phyloP scores from a whole-genome alignment of 345 rosid species.

The Chamaenerion angustifolium region DNA sequence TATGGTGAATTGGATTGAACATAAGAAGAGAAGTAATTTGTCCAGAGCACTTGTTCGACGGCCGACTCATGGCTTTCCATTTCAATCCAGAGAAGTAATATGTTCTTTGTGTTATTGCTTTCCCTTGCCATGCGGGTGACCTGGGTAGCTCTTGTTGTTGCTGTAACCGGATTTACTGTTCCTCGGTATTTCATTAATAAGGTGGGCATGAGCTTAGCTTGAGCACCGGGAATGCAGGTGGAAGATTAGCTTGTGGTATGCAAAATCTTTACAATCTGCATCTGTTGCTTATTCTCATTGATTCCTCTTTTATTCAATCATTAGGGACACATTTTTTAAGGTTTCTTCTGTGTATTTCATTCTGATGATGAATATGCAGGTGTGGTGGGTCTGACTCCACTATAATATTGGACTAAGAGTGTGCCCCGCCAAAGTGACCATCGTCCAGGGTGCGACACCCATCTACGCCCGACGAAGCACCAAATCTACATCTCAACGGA shows the following conservation, averaged over 20 bases:
- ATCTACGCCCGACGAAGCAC: background rate
- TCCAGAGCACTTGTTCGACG: too few species aligned
- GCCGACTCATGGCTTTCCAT: too few species aligned
- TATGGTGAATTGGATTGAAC: too few species aligned
- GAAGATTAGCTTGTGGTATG: slow-evolving; percentile 96
- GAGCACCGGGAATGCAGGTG: slow-evolving; percentile 95
- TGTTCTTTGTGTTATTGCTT: too few species aligned
- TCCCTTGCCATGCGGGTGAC: too few species aligned
- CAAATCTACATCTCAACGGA: background rate
- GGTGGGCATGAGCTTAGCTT: slow-evolving; percentile 98
- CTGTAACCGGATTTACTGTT: too few species aligned
- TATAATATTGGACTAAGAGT: slow-evolving; percentile 1
- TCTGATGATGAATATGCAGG: slow-evolving; percentile 30
- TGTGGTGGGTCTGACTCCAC: slow-evolving; percentile 65
- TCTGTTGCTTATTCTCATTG: background rate
- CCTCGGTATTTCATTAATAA: slow-evolving; percentile 14
- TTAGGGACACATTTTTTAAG: too few species aligned
- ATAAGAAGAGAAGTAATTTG: too few species aligned
- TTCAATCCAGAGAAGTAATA: too few species aligned
- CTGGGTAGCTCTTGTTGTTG: too few species aligned
- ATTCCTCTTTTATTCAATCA: background rate
- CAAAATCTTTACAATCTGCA: slow-evolving; percentile 1
- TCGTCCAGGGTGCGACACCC: too few species aligned
- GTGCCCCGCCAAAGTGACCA: too few species aligned
- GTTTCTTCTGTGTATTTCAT: background rate